Base-by-base conservation (phyloP, 305 asterid genomes). In the Stenogyne calaminthoides region DNA sequence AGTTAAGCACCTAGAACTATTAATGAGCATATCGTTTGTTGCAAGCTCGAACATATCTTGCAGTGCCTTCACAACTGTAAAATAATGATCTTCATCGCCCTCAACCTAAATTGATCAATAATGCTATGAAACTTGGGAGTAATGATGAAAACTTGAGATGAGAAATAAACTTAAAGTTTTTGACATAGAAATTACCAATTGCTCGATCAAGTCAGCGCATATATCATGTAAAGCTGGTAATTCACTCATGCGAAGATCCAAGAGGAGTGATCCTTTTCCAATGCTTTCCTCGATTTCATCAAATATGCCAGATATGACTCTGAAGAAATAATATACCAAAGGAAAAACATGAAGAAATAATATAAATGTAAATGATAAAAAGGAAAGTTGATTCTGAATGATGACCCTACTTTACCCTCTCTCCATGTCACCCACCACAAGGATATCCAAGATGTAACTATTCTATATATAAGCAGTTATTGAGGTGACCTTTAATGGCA, bases 21-120 rank as follows among this genome's bases (percentile, higher is more conserved):
- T 83, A 61, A 78, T 59, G 84, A 95, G 82, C 88, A 95, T 40
- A 72, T 90, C 97, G 76, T 70, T 86, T 2, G 97, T 88, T 9
- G 89, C 94, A 34, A 90, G 86, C 82, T 95, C 99, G 80, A 89
- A 85, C 64, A 92, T 87, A 84, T 95, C 99, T 80, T 92, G 99
- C 72, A 95, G 89, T 25, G 80, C 85, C 88, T 79, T 92, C 78
- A 90, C 94, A 64, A 95, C 98, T 75, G 79, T 77, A 59, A 74
- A 68, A 75, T 82, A 78, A 69, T 87, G 81, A 67, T 84, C 85
- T 86, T 90, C 96, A n/a, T 83, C 72, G 40, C 96, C 94, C 65
- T 90, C 90, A 54, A 86, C 86, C 98, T 95, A 81, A 67, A 86
- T 68, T 25, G 18, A 78, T 67, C 37, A 39, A 66, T 49, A 73